Conservation (phyloP, 164 flowering plant genomes). For the Vitis amurensis region DNA sequence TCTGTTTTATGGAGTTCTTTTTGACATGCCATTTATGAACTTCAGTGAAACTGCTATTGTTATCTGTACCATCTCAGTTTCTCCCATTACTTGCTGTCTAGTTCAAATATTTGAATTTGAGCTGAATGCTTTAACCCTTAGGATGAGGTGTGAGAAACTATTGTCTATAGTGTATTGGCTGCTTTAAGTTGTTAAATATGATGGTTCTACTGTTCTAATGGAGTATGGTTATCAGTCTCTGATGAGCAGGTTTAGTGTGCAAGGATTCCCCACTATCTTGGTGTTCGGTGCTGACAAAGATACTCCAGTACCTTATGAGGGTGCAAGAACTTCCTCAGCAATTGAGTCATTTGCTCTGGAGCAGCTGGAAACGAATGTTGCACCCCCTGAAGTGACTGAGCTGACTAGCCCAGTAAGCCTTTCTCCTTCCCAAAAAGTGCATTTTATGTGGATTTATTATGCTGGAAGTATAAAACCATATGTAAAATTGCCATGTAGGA, state of each 20-base stretch:
- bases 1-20: background rate
- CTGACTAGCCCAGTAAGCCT: conserved; percentile 68
- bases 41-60: background rate
- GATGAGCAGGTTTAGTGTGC: conserved; percentile 91
- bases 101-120: background rate
- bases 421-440: background rate
- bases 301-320: conserved; percentile 78
- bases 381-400: conserved; percentile 87
- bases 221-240: conserved; percentile 60
- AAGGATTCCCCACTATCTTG: conserved; percentile 95
- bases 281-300: conserved; percentile 91
- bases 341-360: conserved; percentile 89
- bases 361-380: conserved; percentile 76
- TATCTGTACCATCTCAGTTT: background rate
- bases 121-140: too few relatives aligned
- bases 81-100: background rate
- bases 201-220: conserved; percentile 26
- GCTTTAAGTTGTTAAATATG: background rate
- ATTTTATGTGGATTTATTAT: background rate
- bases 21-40: background rate
- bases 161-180: background rate
- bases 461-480: background rate
- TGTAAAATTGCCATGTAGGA: conserved; percentile 43
- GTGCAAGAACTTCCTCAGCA: conserved; percentile 82
- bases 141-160: conserved; percentile 6